Evolutionary conservation across 2,329 filamentous ascomycete species (phyloP).

Genomic region (Aphanoascus verrucosus): DNA sequence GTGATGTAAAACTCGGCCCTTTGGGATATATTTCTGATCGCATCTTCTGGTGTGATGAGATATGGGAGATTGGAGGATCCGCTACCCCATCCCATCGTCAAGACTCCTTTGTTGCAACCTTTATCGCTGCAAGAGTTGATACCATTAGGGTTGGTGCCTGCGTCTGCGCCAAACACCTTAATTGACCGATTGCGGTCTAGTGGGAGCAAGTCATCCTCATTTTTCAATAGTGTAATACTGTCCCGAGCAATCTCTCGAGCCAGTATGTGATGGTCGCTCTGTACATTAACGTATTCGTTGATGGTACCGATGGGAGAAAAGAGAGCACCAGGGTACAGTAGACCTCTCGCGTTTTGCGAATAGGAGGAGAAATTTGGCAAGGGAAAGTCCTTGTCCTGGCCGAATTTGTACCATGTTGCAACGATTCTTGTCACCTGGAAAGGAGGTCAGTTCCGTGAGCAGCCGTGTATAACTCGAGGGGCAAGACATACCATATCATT

Average conservation of each 20-base stretch:
- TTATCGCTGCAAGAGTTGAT: conserved; percentile 58
- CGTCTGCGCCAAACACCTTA: conserved; percentile 43
- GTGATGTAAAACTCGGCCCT: conserved; percentile 53
- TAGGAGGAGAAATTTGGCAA: conserved; percentile 50
- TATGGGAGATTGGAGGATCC: conserved; percentile 64
- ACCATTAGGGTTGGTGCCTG: conserved; percentile 46
- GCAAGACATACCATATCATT: conserved; percentile 38
- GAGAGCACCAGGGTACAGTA: conserved; percentile 48
- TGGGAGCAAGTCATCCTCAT: conserved; percentile 47
- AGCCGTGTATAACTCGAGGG: not conserved
- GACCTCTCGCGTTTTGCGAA: conserved; percentile 46
- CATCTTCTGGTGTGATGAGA: conserved; percentile 56
- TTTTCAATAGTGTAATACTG: conserved; percentile 52
- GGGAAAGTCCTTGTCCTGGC: conserved; percentile 49
- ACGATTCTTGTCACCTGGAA: conserved; percentile 43
- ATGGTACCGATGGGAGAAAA: conserved; percentile 52
- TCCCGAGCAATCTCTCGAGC: conserved; percentile 45
- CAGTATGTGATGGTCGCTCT: conserved; percentile 42
- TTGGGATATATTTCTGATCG: conserved; percentile 53
- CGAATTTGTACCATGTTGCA: conserved; percentile 46
- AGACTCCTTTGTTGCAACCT: conserved; percentile 57
- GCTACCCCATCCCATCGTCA: conserved; percentile 71
- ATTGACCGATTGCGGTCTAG: conserved; percentile 31
- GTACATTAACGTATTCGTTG: conserved; percentile 57
- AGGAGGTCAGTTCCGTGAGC: not conserved